phyloP scores from a whole-genome alignment of 805 yeast genomes.

The Schizosaccharomyces pombe region DNA sequence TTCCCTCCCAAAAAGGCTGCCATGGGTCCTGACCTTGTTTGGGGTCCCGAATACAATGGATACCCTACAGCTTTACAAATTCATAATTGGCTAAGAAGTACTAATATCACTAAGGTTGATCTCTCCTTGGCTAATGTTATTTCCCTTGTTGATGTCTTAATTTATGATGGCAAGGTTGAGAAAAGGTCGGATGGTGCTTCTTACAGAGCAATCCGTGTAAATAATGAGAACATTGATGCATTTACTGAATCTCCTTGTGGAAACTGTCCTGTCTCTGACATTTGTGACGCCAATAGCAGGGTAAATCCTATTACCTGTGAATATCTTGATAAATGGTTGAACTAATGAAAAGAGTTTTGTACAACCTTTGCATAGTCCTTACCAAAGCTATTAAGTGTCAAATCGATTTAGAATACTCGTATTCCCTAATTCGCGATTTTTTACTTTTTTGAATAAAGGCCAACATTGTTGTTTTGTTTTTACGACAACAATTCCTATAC shows the following conservation, averaged over 20 bases:
- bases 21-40: constrained; percentile 8
- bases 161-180: constrained; percentile 70
- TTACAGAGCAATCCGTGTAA: constrained; percentile 41
- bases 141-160: constrained; percentile 65
- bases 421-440: too few relatives aligned
- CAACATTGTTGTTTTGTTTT: too few relatives aligned
- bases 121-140: constrained; percentile 50
- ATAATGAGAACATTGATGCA: constrained; percentile 9
- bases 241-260: constrained; percentile 17
- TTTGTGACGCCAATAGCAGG: constrained; percentile 14
- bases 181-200: constrained; percentile 29
- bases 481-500: too few relatives aligned
- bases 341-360: too few relatives aligned
- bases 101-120: constrained; percentile 64
- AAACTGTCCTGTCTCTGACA: constrained; percentile 13
- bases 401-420: too few relatives aligned
- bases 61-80: constrained; percentile 56
- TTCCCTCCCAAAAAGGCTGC: constrained; percentile 23
- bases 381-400: too few relatives aligned
- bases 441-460: too few relatives aligned
- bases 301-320: constrained; percentile 15
- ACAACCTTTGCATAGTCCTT: not conserved
- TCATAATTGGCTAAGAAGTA: constrained; percentile 42
- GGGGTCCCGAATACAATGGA: constrained; percentile 28
- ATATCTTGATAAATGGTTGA: constrained; percentile 16